Conservation (phyloP, 352 stramenopile species). For the Globisporangium nagaii region DNA sequence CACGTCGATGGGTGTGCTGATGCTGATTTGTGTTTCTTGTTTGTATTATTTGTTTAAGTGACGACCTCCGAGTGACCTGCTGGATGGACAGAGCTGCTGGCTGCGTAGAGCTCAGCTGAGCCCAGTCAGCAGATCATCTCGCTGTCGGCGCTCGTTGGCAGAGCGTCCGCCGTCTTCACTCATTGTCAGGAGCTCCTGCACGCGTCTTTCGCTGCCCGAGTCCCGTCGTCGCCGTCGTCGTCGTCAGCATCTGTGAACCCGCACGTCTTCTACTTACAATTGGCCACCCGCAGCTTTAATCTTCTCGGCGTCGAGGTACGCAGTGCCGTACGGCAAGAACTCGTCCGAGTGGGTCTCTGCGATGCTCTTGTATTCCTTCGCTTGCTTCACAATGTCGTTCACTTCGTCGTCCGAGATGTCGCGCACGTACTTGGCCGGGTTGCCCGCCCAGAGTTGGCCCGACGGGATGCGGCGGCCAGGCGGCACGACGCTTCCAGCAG, state of each 20-base stretch:
- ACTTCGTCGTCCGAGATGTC: slow-evolving; percentile 92
- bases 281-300: slow-evolving; percentile 75
- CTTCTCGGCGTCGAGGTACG: slow-evolving; percentile 85
- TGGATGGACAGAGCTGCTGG: neutral
- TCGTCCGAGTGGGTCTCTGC: slow-evolving; percentile 85
- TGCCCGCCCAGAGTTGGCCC: slow-evolving; percentile 95
- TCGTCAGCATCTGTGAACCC: too few relatives aligned
- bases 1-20: too few relatives aligned
- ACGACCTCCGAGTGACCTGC: too few relatives aligned
- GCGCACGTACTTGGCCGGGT: slow-evolving; percentile 93
- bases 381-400: slow-evolving; percentile 84
- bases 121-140: too few relatives aligned
- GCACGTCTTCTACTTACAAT: slow-evolving; percentile 50
- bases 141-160: too few relatives aligned
- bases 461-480: slow-evolving; percentile 83
- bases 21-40: too few relatives aligned
- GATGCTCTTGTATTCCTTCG: slow-evolving; percentile 79
- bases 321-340: slow-evolving; percentile 87
- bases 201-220: slow-evolving; percentile 10
- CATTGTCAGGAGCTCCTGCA: too few relatives aligned
- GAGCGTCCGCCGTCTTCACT: slow-evolving; percentile 2
- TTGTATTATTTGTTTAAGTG: too few relatives aligned
- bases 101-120: too few relatives aligned
- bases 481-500: slow-evolving; percentile 92
- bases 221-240: neutral